Evolutionary conservation across 2,329 filamentous ascomycete species (phyloP), one percentile per base, ranked within the genome.

Genomic region (Clarireedia monteithiana): DNA sequence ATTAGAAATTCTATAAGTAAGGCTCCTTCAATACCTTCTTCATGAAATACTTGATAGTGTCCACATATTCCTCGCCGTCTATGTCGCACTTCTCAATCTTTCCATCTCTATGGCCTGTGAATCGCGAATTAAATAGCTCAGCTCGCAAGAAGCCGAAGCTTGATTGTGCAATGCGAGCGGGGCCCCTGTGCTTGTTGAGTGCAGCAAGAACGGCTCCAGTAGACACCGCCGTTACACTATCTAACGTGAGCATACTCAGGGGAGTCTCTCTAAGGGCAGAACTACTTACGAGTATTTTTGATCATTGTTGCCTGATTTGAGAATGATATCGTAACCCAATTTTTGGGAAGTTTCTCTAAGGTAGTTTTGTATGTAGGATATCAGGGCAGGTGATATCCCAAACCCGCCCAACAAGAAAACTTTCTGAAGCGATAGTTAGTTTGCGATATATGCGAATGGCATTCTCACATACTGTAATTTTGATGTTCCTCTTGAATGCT

Each of bases 381-480:
- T 26, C 26, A 55, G 23, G 6, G 61, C 61, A 17, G 60, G 62
- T 7, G 60, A 57, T 6, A 44, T 56, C 2, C 58, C 61, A 57
- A 65, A 65, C 57, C 65, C 60, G 10, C 62, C 61, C 9, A 63
- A 55, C 6, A 65, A 45, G 14, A 61, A 62, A 3, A 63, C 59
- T 59, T 62, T 64, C 63, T 63, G 14, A 2, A 4, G 12, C 1
- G 4, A 17, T 5, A n/a, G 12, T 48, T 40, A 53, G 23, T 38
- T 15, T 5, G 0, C 36, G n/a, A 12, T 30, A 20, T 30, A 17
- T 15, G 20, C 27, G 6, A 4, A 10, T 4, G 30, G 39, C 14
- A 9, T 5, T 12, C 3, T 15, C 6, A 36, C n/a, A 4, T 26
- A 48, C 58, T 27, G 56, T 60, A 12, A 59, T 46, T 36, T 51